Base-by-base conservation (phyloP, 208 protist genomes). In the Trypanosoma melophagium region DNA sequence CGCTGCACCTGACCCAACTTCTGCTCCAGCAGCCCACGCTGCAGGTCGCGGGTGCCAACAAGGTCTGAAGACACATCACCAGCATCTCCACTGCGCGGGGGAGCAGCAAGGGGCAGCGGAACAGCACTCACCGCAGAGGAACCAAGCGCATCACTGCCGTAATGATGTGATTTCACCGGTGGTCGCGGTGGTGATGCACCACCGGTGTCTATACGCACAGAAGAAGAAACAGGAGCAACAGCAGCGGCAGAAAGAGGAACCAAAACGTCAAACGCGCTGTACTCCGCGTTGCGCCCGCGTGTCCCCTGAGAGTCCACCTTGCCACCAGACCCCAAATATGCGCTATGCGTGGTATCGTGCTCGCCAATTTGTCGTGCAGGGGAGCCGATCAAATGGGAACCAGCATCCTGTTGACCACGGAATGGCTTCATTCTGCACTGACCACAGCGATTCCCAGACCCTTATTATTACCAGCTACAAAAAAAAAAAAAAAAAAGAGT, bases 21-120 rank as follows among this genome's bases (percentile, higher is more conserved):
- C 69, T 87, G 83, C 67, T 89, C 77, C 28, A 87, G 44, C 0
- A 93, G 62, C 19, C 68, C 80, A 19, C 77, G 76, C 60, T 89
- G 86, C 17, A 89, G 70, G 60, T 92, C 83, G 22, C 80, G 74
- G 21, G 62, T 69, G 42, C 62, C 62, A n/a, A 57, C 38, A 25
- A 69, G 62, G 21, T 22, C 35, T 13, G 24, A 14, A n/a, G 60
- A 47, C 14, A 62, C 12, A 7, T 63, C 69, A 7, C 17, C 13
- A 42, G 35, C 41, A 9, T 75, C 54, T 16, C 4, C 7, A 61
- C 9, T 17, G 17, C 28, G 51, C 19, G 19, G 51, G 0, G n/a
- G 49, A 42, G n/a, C 16, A 31, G 28, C 50, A 38, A 49, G 35
- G 2, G 41, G 41, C 57, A 31, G 1, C 0, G 3, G 1, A 16